Conservation (phyloP, 1,139 yeast genomes). For the Kodamaea anthophila region DNA sequence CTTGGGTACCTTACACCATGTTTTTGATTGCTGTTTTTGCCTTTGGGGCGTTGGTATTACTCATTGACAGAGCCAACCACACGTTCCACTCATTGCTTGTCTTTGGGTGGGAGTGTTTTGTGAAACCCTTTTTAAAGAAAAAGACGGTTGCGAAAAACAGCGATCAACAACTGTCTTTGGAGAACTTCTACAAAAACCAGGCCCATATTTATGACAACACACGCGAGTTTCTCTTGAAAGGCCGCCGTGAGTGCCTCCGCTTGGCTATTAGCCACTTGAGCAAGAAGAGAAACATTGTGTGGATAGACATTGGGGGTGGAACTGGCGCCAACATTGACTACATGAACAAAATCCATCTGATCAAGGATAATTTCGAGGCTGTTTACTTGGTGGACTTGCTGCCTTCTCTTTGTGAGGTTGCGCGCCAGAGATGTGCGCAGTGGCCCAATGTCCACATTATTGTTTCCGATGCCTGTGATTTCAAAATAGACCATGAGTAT, state of each 20-base stretch:
- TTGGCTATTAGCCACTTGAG: slow-evolving; percentile 53
- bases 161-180: slow-evolving; percentile 63
- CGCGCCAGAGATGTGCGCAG: slow-evolving; percentile 51
- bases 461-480: slow-evolving; percentile 73
- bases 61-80: slow-evolving; percentile 18
- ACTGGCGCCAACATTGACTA: slow-evolving; percentile 77
- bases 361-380: slow-evolving; percentile 49
- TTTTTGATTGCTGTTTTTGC: slow-evolving; percentile 5
- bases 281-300: slow-evolving; percentile 44
- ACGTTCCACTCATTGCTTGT: slow-evolving; percentile 26
- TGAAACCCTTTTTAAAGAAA: slow-evolving; percentile 56
- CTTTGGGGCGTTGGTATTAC: slow-evolving; percentile 7
- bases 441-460: slow-evolving; percentile 65
- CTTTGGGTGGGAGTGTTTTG: slow-evolving; percentile 55
- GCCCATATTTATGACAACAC: slow-evolving; percentile 72
- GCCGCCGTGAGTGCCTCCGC: slow-evolving; percentile 60
- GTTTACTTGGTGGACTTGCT: slow-evolving; percentile 71
- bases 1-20: no score
- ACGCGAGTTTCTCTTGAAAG: slow-evolving; percentile 57
- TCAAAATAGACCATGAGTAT: slow-evolving; percentile 38
- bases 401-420: slow-evolving; percentile 70
- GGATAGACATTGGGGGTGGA: slow-evolving; percentile 87
- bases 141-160: slow-evolving; percentile 21
- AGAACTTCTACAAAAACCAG: slow-evolving; percentile 67
- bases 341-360: slow-evolving; percentile 54